Percentiles rank a stretch among this genome's conserved stretches.
phyloP scores from a whole-genome alignment of 2,329 filamentous ascomycete species.

The Aspergillus texensis region DNA sequence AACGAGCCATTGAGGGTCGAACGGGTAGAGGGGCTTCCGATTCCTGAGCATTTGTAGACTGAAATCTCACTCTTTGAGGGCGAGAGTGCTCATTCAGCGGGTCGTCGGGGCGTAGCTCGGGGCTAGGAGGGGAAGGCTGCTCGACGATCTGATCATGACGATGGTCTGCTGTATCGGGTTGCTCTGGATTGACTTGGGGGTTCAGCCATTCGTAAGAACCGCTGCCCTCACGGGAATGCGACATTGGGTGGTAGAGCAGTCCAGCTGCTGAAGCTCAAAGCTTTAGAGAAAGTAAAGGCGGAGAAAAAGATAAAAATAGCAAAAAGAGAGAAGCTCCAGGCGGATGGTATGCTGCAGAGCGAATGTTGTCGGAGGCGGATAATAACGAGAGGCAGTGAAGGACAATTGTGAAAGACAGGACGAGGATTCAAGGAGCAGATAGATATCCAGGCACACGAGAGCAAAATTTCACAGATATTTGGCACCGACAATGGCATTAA shows the following conservation, averaged over 20 bases:
- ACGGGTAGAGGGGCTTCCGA: slow-evolving; percentile 8
- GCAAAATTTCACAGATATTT: slow-evolving; percentile 2
- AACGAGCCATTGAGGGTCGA: slow-evolving; percentile 14
- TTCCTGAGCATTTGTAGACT: slow-evolving; percentile 20
- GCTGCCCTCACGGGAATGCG: slow-evolving; percentile 5
- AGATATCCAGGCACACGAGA: slow-evolving; percentile 4
- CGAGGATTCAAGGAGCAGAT: not conserved
- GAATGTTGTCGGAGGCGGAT: not conserved
- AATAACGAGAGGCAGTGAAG: not conserved
- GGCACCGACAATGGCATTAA: slow-evolving; percentile 7
- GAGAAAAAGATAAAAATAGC: not conserved
- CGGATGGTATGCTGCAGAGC: not conserved
- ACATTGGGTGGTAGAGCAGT: slow-evolving; percentile 3
- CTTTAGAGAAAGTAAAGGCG: not conserved
- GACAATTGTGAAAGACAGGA: not conserved
- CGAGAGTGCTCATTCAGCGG: slow-evolving; percentile 2
- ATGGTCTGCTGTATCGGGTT: not conserved
- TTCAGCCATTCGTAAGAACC: slow-evolving; percentile 1
- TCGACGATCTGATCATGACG: slow-evolving; percentile 9
- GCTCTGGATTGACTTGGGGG: not conserved
- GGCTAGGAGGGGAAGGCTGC: not conserved
- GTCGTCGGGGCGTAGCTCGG: not conserved
- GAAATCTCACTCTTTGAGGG: slow-evolving; percentile 24
- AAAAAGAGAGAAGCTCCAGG: not conserved
- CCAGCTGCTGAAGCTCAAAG: not conserved